These are phyloP conservation scores for Neurospora intermedia DNA, from an alignment of 495 filamentous ascomycete genomes.

Conservation along the genomic window DNA sequence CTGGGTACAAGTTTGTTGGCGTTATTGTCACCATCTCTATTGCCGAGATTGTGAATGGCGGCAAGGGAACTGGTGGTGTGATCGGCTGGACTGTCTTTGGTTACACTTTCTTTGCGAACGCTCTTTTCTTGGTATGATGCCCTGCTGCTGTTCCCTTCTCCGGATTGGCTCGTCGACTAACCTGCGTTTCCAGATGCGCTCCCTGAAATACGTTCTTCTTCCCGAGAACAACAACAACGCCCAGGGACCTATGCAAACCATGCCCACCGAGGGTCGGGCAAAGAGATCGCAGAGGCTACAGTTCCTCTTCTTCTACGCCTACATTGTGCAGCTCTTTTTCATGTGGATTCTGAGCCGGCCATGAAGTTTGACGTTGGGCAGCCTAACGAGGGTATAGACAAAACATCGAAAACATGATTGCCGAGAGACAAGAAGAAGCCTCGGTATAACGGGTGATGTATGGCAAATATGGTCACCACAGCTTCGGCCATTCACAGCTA, in stretches of 20 bases:
- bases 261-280: conserved; percentile 55
- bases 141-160: background rate
- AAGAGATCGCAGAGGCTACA: conserved; percentile 86
- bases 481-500: background rate
- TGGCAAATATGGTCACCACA: background rate
- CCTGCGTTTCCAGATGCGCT: conserved; percentile 59
- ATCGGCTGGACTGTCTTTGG: conserved; percentile 78
- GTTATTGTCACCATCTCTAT: conserved; percentile 77
- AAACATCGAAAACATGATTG: background rate
- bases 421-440: background rate
- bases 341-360: conserved; percentile 76
- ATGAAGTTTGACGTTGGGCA: conserved; percentile 1
- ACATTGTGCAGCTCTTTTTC: conserved; percentile 83
- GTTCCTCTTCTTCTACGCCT: conserved; percentile 92
- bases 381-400: background rate
- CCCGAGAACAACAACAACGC: conserved; percentile 65
- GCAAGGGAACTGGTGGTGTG: conserved; percentile 73
- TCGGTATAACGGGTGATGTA: background rate
- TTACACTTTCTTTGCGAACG: conserved; percentile 88
- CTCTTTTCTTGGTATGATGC: conserved; percentile 77
- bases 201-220: conserved; percentile 88
- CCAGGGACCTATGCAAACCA: conserved; percentile 61
- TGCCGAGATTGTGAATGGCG: conserved; percentile 64
- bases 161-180: conserved; percentile 11
- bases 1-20: conserved; percentile 97